Evolutionary conservation across 192 early-diverging fungal species (phyloP), one percentile per base, ranked within the genome.

Genomic region (Lobosporangium transversale): DNA sequence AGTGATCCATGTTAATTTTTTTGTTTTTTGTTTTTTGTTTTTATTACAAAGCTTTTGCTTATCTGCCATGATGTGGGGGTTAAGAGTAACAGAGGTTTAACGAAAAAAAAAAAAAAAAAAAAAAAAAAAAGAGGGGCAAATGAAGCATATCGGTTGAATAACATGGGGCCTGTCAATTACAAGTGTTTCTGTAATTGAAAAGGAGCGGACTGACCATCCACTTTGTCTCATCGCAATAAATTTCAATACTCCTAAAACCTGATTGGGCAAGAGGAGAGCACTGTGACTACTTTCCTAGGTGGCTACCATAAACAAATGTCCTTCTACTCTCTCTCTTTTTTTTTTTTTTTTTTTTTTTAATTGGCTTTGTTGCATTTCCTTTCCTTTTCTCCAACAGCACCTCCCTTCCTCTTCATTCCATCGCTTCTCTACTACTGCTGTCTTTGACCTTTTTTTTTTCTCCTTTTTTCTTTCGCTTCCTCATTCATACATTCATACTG

Each of bases 1-100:
- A n/a, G n/a, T n/a, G n/a, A 26, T 26, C 21, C 10, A 5, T 24
- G 27, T 50, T 21, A 15, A 47, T 24, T 24, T 50, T 2, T 50
- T n/a, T n/a, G n/a, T n/a, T n/a, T n/a, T n/a, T n/a, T n/a, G n/a
- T n/a, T n/a, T n/a, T n/a, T n/a, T n/a, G n/a, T n/a, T n/a, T n/a
- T n/a, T n/a, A n/a, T 26, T 49, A 60, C 58, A 60, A 21, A 60
- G 37, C 27, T 60, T 60, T 30, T 60, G 58, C 43, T 60, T 60
- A 2, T 2, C 10, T 49, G 43, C 29, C 58, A 60, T 57, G n/a
- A 4, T 54, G 52, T 12, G 15, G 26, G 44, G 50, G 14, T 26
- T 26, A 18, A 21, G 26, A 17, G 29, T 21, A 15, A 14, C 35
- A 2, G 30, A 26, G 30, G 14, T 35, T 3, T 21, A 21, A 45